A percentile compares a stretch with the other conserved stretches of the same genome.
These are phyloP conservation scores for Ceratocystis colombiana DNA, from an alignment of 2,329 filamentous ascomycete species.

Conservation along the genomic window DNA sequence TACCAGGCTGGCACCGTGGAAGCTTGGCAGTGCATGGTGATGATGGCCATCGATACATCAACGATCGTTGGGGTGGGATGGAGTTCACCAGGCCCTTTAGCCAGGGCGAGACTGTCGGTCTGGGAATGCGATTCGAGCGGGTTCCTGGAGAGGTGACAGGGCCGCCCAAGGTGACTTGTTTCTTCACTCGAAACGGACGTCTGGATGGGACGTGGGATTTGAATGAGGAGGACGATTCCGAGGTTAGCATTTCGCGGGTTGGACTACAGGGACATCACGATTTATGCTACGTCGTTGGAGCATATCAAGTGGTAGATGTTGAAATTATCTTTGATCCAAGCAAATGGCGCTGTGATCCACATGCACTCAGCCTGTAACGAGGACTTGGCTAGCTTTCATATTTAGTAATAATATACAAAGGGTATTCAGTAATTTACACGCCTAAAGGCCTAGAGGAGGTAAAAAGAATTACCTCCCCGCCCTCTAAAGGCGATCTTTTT, in stretches of 20 bases:
- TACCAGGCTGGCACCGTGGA: constrained; percentile 72
- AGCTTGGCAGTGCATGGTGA: constrained; percentile 69
- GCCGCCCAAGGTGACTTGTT: constrained; percentile 46
- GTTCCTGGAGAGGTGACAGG: constrained; percentile 32
- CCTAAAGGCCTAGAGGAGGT: neutral
- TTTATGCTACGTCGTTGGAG: constrained; percentile 59
- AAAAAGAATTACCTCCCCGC: neutral
- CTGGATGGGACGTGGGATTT: constrained; percentile 57
- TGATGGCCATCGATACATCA: constrained; percentile 66
- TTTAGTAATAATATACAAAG: constrained; percentile 11
- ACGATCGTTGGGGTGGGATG: constrained; percentile 63
- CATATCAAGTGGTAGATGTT: constrained; percentile 57
- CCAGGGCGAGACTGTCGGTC: constrained; percentile 56
- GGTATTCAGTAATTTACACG: neutral
- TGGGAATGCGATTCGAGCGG: constrained; percentile 54
- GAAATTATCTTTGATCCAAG: constrained; percentile 54
- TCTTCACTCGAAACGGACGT: constrained; percentile 59
- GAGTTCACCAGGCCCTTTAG: constrained; percentile 55
- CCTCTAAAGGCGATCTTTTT: constrained; percentile 21
- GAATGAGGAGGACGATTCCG: constrained; percentile 60
- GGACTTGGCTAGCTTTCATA: neutral
- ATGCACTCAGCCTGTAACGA: constrained; percentile 6
- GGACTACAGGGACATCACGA: constrained; percentile 65
- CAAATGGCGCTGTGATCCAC: constrained; percentile 39
- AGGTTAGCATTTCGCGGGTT: constrained; percentile 50